These are phyloP conservation scores for Sparassis latifolia DNA, from an alignment of 1,284 basidiomycete genomes.

Conservation along the genomic window DNA sequence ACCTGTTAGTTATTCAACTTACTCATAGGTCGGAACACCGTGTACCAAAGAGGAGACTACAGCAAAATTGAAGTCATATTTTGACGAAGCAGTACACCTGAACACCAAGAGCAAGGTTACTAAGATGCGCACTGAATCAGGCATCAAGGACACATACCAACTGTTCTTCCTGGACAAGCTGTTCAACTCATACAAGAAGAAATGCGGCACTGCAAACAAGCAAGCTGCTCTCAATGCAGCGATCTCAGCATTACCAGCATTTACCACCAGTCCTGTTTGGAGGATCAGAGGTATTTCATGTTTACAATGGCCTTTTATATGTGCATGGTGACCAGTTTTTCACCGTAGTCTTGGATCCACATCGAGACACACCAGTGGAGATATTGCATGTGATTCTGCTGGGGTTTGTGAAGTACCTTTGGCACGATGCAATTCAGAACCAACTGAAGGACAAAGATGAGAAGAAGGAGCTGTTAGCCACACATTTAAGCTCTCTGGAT, in stretches of 20 bases:
- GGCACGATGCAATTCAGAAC: constrained; percentile 25
- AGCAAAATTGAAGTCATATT: background rate
- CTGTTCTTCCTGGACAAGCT: constrained; percentile 3
- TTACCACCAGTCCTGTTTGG: constrained; percentile 13
- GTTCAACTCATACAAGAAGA: background rate
- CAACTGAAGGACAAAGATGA: constrained; percentile 9
- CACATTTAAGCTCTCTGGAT: constrained; percentile 19
- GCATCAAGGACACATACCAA: constrained; percentile 10
- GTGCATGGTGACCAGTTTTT: background rate
- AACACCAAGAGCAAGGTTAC: background rate
- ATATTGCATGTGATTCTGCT: constrained; percentile 30
- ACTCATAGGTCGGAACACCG: background rate
- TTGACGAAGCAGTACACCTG: background rate
- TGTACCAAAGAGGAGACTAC: background rate
- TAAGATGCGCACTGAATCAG: constrained; percentile 1
- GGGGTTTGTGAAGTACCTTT: constrained; percentile 33
- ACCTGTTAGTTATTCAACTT: too few relatives aligned
- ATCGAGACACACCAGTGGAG: constrained; percentile 30
- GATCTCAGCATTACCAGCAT: background rate
- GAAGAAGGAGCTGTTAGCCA: constrained; percentile 13
- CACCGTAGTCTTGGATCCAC: constrained; percentile 22
- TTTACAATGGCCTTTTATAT: background rate
- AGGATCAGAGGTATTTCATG: constrained; percentile 8
- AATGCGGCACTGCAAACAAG: background rate
- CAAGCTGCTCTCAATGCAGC: background rate